Base-by-base conservation (phyloP, 1,139 yeast genomes). In the Pichia sp. region DNA sequence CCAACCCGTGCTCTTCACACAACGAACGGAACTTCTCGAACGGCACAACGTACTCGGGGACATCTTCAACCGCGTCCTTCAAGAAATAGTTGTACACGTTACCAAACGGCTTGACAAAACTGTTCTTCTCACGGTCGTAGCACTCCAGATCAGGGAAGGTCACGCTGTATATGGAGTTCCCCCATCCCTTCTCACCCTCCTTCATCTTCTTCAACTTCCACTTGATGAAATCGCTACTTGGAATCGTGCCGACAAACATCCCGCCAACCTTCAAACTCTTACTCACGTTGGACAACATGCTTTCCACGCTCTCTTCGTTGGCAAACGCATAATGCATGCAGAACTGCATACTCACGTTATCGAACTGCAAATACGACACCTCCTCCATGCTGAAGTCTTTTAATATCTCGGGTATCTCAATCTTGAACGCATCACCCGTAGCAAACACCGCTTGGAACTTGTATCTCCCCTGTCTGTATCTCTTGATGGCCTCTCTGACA, bases 41-140 rank as follows among this genome's bases (percentile, higher is more conserved):
- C 0, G 98, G 99, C 6, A 93, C 97, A n/a, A 93, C 94, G 61
- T 87, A 93, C 62, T 93, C 99, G 0, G 98, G 98, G 9, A 93
- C 97, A 60, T 93, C 84, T 54, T 89, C 97, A 42, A 93, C 94
- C 0, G 99, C 99, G 68, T 93, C 99, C 56, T 83, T 83, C 52
- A 93, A 70, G 69, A 75, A 88, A 63, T 88, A 93, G 45, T 79
- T 79, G 65, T 93, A 93, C 58, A 80, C 75, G 65, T 90, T 87
- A 0, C 99, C 99, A 63, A 73, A 91, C 0, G 95, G 88, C 1
- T 84, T 79, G 17, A 81, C 72, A 61, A 89, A 89, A 20, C 73
- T 70, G 55, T 81, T 84, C 45, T 70, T 72, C 10, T 96, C 93
- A 1, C 93, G 93, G 34, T 75, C 78, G 22, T 34, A 50, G 11